Evolutionary conservation across 2,329 filamentous ascomycete genomes (phyloP).

Genomic region (Berkeleyomyces rouxiae): DNA sequence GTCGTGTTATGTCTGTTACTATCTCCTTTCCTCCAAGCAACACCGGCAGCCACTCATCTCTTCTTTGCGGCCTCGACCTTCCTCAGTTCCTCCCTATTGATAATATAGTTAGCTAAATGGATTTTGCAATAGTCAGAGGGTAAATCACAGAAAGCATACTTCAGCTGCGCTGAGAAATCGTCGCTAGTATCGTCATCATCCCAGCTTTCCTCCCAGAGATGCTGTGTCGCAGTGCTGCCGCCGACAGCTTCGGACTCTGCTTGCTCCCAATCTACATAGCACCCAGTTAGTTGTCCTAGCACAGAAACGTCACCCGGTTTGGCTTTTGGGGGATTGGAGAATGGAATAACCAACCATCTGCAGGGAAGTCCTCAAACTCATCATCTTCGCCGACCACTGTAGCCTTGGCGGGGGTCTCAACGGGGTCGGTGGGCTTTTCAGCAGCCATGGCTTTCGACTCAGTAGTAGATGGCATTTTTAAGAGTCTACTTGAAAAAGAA

Average conservation of each 20-base stretch:
- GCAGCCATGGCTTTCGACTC: constrained; percentile 21
- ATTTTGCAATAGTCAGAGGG: neutral
- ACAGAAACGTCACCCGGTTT: neutral
- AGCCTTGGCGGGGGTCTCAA: constrained; percentile 20
- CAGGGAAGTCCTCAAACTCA: constrained; percentile 97
- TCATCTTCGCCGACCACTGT: constrained; percentile 72
- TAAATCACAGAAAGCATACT: constrained; percentile 39
- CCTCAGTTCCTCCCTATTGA: constrained; percentile 68
- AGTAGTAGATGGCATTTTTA: constrained; percentile 2
- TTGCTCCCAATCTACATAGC: constrained; percentile 63
- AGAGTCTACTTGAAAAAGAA: neutral
- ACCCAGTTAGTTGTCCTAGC: neutral
- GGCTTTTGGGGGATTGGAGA: neutral
- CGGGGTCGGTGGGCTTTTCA: constrained; percentile 16
- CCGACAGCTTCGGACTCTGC: constrained; percentile 74
- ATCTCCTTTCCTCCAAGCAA: neutral
- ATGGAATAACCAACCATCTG: constrained; percentile 52
- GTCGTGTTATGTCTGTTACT: neutral
- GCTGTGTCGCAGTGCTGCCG: constrained; percentile 48
- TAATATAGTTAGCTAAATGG: constrained; percentile 11
- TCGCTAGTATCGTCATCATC: constrained; percentile 95
- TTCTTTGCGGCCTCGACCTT: constrained; percentile 71
- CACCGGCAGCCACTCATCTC: constrained; percentile 24
- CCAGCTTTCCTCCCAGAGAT: constrained; percentile 99
- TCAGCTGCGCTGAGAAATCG: constrained; percentile 88